Evolutionary conservation across 2,329 filamentous ascomycete genomes (phyloP), one percentile per base, ranked within the genome.

Genomic region (Colletotrichum incanum): DNA sequence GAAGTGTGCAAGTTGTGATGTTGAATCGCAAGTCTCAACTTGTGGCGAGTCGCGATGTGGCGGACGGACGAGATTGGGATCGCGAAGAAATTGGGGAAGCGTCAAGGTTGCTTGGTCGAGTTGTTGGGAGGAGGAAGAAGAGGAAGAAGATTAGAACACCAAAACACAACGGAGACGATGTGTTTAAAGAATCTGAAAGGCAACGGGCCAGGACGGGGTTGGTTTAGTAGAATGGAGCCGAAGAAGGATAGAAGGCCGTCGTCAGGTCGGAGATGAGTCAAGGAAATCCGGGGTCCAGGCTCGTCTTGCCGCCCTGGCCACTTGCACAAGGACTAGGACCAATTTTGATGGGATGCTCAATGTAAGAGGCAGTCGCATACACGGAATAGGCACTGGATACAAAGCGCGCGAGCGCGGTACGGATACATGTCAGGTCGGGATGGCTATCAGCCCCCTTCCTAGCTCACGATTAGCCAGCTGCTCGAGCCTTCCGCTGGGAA

Each of bases 221-320:
- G 64, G 68, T 43, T 67, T 56, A 58, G 68, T 37, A 68, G 41
- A 37, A 71, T 68, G 68, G 68, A 71, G 65, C 49, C 64, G 55
- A 59, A 59, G 55, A 67, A 55, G 39, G 45, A 43, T 28, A 54
- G 39, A 61, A 63, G 60, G 34, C 47, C n/a, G 59, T 65, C 31
- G 63, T 39, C 52, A 49, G 63, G 28, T 26, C 50, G 12, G 34
- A 34, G 47, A 74, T 73, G 73, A 74, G 73, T 74, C 73, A 74
- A 74, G 73, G 70, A 73, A 74, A 74, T 65, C 69, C 55, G 72
- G 72, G 64, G 69, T 65, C 50, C 69, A 62, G 28, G 58, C 43
- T 28, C 55, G 28, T 26, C 20, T 49, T 61, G 58, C 58, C 58
- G 58, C 58, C 58, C 58, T 61, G 58, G 43, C 28, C 58, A 62